Percentiles rank a stretch among this genome's conserved stretches.
Evolutionary conservation across 2,329 filamentous ascomycete genomes (phyloP).

Genomic region (Trichocomaceae sp.): DNA sequence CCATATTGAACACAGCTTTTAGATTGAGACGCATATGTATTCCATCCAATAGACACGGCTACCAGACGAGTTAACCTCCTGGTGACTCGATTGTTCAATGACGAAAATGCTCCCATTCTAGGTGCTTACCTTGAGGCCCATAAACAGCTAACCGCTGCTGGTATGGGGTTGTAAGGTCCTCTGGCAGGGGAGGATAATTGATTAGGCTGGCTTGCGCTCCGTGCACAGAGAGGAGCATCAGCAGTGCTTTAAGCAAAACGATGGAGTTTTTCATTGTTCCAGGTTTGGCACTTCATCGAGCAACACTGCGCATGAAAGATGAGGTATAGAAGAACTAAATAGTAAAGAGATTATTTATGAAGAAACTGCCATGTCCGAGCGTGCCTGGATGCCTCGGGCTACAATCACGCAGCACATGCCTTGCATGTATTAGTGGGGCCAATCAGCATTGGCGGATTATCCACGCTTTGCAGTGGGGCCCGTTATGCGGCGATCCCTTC

Average conservation of each 20-base stretch:
- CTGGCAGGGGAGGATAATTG: slow-evolving; percentile 43
- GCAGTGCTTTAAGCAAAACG: background rate
- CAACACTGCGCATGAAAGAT: too few species aligned
- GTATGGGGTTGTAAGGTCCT: slow-evolving; percentile 47
- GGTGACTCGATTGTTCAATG: background rate
- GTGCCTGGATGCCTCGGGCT: too few species aligned
- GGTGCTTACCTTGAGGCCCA: slow-evolving; percentile 41
- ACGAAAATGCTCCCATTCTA: background rate
- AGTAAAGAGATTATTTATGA: too few species aligned
- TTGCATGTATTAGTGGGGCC: background rate
- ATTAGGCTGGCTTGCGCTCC: slow-evolving; percentile 22
- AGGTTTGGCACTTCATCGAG: too few species aligned
- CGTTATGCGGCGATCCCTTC: background rate
- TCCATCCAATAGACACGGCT: slow-evolving; percentile 38
- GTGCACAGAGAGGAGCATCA: background rate
- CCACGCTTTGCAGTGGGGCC: background rate
- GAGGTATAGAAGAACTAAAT: too few species aligned
- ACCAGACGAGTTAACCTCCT: background rate
- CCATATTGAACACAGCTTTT: slow-evolving; percentile 50
- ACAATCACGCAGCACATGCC: too few species aligned
- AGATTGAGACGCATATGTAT: slow-evolving; percentile 46
- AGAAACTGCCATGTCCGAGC: too few species aligned
- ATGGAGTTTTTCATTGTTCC: background rate
- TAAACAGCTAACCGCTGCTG: slow-evolving; percentile 50
- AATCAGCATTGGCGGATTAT: background rate